Base-by-base conservation (phyloP, 2,329 filamentous ascomycete species). In the Pseudofabraea citricarpa region DNA sequence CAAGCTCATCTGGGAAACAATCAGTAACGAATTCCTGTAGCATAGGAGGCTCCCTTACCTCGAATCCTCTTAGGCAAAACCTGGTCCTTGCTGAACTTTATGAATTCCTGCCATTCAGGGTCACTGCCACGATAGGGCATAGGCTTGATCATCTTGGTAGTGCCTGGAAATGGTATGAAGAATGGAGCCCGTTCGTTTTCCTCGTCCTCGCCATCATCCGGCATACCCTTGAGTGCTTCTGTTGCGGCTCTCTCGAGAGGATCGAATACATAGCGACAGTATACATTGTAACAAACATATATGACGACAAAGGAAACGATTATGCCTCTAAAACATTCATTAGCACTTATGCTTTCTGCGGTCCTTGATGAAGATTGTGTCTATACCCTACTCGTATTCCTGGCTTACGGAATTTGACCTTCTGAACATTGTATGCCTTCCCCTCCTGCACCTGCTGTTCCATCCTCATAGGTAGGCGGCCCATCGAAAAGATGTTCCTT, bases 81-180 rank as follows among this genome's bases (percentile, higher is more conserved):
- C 12, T 56, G 60, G 47, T 85, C 72, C 49, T 71, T 72, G 48
- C 72, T 77, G n/a, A 85, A 65, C 43, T 72, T 73, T 13, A 80
- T 56, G 50, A 82, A 86, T 38, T 70, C 67, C 48, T 70, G 65
- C 79, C 78, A 85, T 59, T 86, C 83, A 3, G 81, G 80, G 51
- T 83, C 79, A 20, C 65, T 67, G 40, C 71, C 71, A 47, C 67
- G 68, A 56, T 81, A 83, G 2, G 73, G 74, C 22, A 62, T 57
- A 22, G 72, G 68, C 13, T 68, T 63, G 15, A 79, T 62, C 45
- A 67, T 52, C 39, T 69, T 70, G 1, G 70, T 76, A 2, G 76
- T 79, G 33, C 79, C 78, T 3, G 79, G 79, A 41, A 85, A 74
- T 0, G 82, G 78, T 6, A 86, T 71, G 47, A 85, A 85, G 2